A percentile compares a stretch with the other conserved stretches of the same genome.
phyloP scores from a whole-genome alignment of 1,284 basidiomycete genomes.

The Cutaneotrichosporon daszewskae region DNA sequence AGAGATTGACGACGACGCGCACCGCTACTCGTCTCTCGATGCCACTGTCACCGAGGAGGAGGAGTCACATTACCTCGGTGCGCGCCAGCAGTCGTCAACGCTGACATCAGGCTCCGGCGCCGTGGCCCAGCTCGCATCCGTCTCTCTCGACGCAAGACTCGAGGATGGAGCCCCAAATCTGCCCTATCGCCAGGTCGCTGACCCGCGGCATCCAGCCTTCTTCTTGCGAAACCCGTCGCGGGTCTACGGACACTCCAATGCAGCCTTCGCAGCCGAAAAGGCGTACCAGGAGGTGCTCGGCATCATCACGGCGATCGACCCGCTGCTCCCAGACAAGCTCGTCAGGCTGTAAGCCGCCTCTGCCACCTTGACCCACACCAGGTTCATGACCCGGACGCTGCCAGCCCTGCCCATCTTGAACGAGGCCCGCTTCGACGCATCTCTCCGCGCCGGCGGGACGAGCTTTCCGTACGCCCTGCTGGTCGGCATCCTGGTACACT shows the following conservation, averaged over 20 bases:
- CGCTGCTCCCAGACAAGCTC: conserved; percentile 10
- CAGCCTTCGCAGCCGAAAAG: conserved; percentile 15
- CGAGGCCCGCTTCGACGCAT: conserved; percentile 18
- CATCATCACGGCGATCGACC: conserved; percentile 6
- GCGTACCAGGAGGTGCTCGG: conserved; percentile 10
- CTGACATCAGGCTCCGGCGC: conserved; percentile 16
- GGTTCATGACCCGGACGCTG: conserved; percentile 18
- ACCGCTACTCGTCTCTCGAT: conserved; percentile 17
- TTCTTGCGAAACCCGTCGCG: conserved; percentile 19
- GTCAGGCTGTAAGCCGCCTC: conserved; percentile 14
- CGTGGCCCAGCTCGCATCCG: conserved; percentile 13
- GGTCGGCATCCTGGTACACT: conserved; percentile 20
- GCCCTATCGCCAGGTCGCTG: conserved; percentile 20
- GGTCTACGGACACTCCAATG: conserved; percentile 16
- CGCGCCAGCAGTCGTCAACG: too few species aligned
- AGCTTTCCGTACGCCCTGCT: conserved; percentile 21
- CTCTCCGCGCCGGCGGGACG: conserved; percentile 11
- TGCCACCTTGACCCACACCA: conserved; percentile 7
- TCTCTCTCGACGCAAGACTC: conserved; percentile 11
- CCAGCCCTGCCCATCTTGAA: conserved; percentile 27
- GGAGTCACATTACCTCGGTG: conserved; percentile 23
- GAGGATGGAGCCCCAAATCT: conserved; percentile 8
- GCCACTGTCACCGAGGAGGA: conserved; percentile 18
- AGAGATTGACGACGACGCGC: conserved; percentile 3
- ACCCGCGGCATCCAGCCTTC: conserved; percentile 16